Conservation (phyloP, 108 stramenopile genomes). For the Discostella pseudostelligera region DNA sequence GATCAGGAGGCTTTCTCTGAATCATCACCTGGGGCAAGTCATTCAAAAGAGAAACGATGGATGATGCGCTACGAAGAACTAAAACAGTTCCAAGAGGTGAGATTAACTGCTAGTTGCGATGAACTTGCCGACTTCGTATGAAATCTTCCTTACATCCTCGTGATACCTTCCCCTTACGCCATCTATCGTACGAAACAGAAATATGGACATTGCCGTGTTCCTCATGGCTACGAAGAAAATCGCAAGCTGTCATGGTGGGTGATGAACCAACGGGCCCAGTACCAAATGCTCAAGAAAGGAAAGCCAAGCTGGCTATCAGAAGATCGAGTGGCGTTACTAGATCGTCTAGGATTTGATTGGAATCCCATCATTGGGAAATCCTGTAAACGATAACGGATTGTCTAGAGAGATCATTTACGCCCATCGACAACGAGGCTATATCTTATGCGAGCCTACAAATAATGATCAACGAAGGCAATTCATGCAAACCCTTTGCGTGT, state of each 20-base stretch:
- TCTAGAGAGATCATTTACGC: background rate
- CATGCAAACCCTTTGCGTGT: too few species aligned
- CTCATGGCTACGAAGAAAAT: conserved; percentile 26
- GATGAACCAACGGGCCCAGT: conserved; percentile 23
- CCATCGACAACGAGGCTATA: background rate
- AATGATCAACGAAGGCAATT: too few species aligned
- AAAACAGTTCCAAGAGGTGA: conserved; percentile 3
- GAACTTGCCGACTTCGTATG: too few species aligned
- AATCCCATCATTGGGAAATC: conserved; percentile 10
- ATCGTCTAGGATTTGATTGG: conserved; percentile 16
- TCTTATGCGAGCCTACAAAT: background rate
- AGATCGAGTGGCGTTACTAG: conserved; percentile 16
- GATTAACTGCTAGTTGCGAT: background rate
- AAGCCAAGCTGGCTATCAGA: conserved; percentile 16
- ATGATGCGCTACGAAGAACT: conserved; percentile 10
- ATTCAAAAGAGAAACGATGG: conserved; percentile 2
- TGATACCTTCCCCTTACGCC: too few species aligned
- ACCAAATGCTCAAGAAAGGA: conserved; percentile 11
- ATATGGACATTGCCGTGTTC: conserved; percentile 37
- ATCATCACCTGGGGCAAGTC: background rate
- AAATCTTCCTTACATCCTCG: too few species aligned
- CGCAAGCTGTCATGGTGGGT: conserved; percentile 31
- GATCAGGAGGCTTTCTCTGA: background rate
- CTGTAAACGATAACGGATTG: background rate
- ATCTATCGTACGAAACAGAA: too few species aligned